phyloP scores from a whole-genome alignment of 768 basidiomycete species.

The Serendipita sp. region DNA sequence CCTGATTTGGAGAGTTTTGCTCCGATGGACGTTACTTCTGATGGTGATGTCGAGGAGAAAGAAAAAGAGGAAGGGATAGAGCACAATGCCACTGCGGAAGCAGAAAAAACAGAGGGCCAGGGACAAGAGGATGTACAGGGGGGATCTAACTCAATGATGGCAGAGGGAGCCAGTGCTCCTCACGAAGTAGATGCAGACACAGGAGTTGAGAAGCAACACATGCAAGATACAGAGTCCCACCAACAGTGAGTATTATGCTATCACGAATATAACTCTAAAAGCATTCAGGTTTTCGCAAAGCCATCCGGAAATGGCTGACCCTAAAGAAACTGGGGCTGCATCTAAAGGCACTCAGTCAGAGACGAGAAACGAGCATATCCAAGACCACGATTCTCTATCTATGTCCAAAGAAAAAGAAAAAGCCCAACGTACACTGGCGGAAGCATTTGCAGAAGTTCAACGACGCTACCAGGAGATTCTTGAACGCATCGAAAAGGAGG shows the following conservation, averaged over 20 bases:
- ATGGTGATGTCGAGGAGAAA: background rate
- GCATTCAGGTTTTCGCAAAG: background rate
- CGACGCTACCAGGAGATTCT: conserved; percentile 76
- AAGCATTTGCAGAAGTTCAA: conserved; percentile 64
- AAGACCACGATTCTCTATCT: background rate
- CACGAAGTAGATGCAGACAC: conserved; percentile 17
- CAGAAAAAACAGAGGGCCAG: conserved; percentile 21
- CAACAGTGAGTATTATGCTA: background rate
- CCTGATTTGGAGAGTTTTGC: conserved; percentile 15
- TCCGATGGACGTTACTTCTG: conserved; percentile 15
- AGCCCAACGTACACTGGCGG: conserved; percentile 35
- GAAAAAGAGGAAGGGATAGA: conserved; percentile 15
- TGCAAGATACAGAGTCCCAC: background rate
- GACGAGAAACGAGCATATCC: background rate
- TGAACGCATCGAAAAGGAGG: conserved; percentile 23
- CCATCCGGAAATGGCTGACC: background rate
- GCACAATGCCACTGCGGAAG: conserved; percentile 16
- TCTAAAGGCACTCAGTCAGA: background rate
- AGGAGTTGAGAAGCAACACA: conserved; percentile 15
- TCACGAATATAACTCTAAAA: background rate
- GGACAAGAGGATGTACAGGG: conserved; percentile 6
- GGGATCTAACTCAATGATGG: background rate
- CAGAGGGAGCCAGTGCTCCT: conserved; percentile 17
- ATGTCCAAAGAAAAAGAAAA: background rate
- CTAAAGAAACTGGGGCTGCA: background rate